Evolutionary conservation across 1,139 yeast genomes (phyloP).

Genomic region (Yamadazyma aaseri): DNA sequence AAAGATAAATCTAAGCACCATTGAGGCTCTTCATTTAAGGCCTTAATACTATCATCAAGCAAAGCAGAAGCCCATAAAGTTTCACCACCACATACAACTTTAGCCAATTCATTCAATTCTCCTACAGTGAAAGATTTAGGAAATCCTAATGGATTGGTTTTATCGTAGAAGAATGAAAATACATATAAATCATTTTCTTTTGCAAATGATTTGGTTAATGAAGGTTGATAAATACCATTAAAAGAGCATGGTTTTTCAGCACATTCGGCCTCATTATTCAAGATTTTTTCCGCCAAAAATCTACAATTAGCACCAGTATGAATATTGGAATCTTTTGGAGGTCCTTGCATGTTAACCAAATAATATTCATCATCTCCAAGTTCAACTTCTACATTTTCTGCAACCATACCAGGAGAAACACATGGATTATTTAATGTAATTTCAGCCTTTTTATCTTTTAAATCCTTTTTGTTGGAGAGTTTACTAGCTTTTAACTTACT

Average conservation of each 20-base stretch:
- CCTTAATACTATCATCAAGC: slow-evolving; percentile 63
- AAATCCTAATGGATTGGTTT: slow-evolving; percentile 92
- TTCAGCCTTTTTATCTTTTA: slow-evolving; percentile 35
- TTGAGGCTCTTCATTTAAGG: slow-evolving; percentile 74
- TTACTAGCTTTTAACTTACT: slow-evolving; percentile 21
- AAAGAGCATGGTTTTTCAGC: slow-evolving; percentile 81
- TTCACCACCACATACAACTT: slow-evolving; percentile 82
- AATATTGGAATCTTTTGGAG: slow-evolving; percentile 33
- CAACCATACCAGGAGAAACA: slow-evolving; percentile 69
- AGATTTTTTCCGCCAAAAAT: slow-evolving; percentile 71
- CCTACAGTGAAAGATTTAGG: slow-evolving; percentile 83
- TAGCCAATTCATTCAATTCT: slow-evolving; percentile 80
- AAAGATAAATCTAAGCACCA: slow-evolving; percentile 93
- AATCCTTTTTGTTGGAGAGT: slow-evolving; percentile 24
- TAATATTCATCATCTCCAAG: slow-evolving; percentile 48
- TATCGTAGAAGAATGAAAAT: slow-evolving; percentile 92
- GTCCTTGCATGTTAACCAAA: slow-evolving; percentile 73
- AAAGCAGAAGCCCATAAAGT: slow-evolving; percentile 63
- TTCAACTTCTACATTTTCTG: slow-evolving; percentile 57
- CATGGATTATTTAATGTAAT: slow-evolving; percentile 72
- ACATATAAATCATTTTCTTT: slow-evolving; percentile 74
- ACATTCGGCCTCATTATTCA: slow-evolving; percentile 83
- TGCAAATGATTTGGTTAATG: slow-evolving; percentile 72
- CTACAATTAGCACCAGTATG: slow-evolving; percentile 71
- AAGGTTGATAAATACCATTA: slow-evolving; percentile 96